Base-by-base conservation (phyloP, 768 basidiomycete genomes). In the Pleurotus cornucopiae region DNA sequence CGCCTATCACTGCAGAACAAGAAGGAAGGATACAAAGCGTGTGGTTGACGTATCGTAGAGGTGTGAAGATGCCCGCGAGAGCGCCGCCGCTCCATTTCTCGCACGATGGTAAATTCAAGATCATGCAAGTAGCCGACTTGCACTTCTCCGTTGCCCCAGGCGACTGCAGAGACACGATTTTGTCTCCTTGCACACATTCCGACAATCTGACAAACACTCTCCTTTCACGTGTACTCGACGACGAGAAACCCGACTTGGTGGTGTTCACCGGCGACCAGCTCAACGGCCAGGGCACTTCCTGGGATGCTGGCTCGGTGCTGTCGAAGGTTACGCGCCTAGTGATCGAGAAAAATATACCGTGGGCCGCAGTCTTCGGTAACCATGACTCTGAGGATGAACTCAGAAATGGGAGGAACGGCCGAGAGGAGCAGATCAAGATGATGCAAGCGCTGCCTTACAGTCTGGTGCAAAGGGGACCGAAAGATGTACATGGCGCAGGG, bases 201-300 rank as follows among this genome's bases (percentile, higher is more conserved):
- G 96, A 98, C 66, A 84, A 86, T 59, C 77, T 89, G 59, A 94
- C 94, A 0, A 78, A 76, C n/a, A 76, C 83, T 2, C 81, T 98
- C 49, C 72, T 99, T 41, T 81, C 76, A 5, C 79, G 71, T 39
- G 78, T 84, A 18, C 79, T 99, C 20, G 89, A 91, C 49, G 68
- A 73, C 12, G 93, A 96, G 71, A 85, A 89, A 63, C 96, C 96
- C 0, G 92, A 95, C 66, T 69, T 99, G 9, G 88, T 98, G 47
- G 87, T 99, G 6, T 94, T 98, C 63, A 85, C 82, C 0, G 96
- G 96, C 0, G 96, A 98, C 69, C 93, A 95, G 69, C 78, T 97
- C 21, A 97, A 96, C 61, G 95, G 94, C 0, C 94, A 98, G 69
- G 81, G 82, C 6, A 89, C 91, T 0, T 84, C 88, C 0, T 98